Evolutionary conservation across 495 filamentous ascomycete genomes (phyloP), one percentile per base, ranked within the genome.

Genomic region (Daldinia decipiens): DNA sequence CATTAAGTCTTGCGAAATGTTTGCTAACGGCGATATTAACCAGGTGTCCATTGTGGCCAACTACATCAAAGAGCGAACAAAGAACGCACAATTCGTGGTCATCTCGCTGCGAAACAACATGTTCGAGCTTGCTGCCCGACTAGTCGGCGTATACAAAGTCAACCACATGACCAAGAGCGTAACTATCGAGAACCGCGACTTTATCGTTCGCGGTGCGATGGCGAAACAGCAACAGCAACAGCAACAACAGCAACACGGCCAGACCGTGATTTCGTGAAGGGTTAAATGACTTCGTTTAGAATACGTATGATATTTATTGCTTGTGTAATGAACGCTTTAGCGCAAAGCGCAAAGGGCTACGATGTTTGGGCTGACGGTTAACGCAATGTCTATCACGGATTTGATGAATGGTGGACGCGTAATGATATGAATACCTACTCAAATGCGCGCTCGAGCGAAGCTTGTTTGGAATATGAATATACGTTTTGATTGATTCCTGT

Each of bases 161-260:
- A 98, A 98, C 81, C 95, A 99, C 80, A 99, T 98, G 95, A 97
- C 93, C 45, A 97, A 97, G 88, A 94, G 91, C 76, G 93, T 97
- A 3, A 95, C 93, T n/a, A 93, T 97, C 51, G 93, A 97, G 78
- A 97, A 97, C 79, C 86, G 84, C 65, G 92, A 97, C 75, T 97
- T 94, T 71, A 91, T 94, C 50, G 50, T 45, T 7, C 60, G 78
- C 39, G 67, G 69, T 21, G 69, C 17, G 43, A 47, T 66, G 4
- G 50, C 75, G 24, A 63, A 68, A 31, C 54, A 58, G 1, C 67
- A 63, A 2, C 67, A 58, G 1, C 67, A 62, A 1, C 27, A 29
- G n/a, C 21, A 24, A 1, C 29, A 32, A 32, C 67, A 63, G 19
- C 69, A 68, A 1, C 59, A 65, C 0, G 60, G 53, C 1, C 68